Conservation (phyloP, 2,329 filamentous ascomycete genomes). For the Fusarium sp. region DNA sequence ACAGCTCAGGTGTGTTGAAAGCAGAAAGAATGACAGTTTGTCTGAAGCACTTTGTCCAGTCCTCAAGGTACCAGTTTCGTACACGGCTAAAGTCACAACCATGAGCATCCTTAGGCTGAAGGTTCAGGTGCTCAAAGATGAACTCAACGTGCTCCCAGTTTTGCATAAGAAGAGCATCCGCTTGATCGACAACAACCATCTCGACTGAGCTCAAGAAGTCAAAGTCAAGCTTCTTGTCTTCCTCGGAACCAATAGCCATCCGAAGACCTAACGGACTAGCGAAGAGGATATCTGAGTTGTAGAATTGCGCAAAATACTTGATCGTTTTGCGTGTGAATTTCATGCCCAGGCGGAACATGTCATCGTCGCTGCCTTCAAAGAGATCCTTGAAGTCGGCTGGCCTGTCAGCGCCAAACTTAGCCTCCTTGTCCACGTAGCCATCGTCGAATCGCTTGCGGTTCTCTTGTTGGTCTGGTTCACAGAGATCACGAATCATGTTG, state of each 20-base stretch:
- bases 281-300: conserved; percentile 94
- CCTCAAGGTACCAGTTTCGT: conserved; percentile 91
- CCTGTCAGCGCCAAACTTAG: conserved; percentile 74
- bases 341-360: conserved; percentile 94
- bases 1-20: conserved; percentile 89
- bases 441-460: conserved; percentile 94
- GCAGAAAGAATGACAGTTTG: conserved; percentile 85
- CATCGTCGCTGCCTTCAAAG: conserved; percentile 94
- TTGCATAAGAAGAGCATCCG: conserved; percentile 94
- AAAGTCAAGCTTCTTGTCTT: conserved; percentile 71
- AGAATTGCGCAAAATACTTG: conserved; percentile 95
- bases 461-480: conserved; percentile 88
- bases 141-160: conserved; percentile 97
- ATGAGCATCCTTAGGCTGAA: conserved; percentile 87
- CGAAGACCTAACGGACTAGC: conserved; percentile 89
- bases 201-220: conserved; percentile 97
- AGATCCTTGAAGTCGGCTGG: conserved; percentile 88
- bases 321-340: conserved; percentile 97
- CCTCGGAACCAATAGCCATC: conserved; percentile 86
- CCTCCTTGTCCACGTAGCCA: conserved; percentile 73
- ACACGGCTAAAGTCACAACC: conserved; percentile 94
- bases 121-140: conserved; percentile 90
- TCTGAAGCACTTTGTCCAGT: conserved; percentile 79
- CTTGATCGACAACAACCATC: conserved; percentile 87
- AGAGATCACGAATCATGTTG: conserved; percentile 78